Percentiles rank a stretch among this genome's conserved stretches.
Evolutionary conservation across 2,329 filamentous ascomycete genomes (phyloP).

Genomic region (Pseudocercospora macadamiae): DNA sequence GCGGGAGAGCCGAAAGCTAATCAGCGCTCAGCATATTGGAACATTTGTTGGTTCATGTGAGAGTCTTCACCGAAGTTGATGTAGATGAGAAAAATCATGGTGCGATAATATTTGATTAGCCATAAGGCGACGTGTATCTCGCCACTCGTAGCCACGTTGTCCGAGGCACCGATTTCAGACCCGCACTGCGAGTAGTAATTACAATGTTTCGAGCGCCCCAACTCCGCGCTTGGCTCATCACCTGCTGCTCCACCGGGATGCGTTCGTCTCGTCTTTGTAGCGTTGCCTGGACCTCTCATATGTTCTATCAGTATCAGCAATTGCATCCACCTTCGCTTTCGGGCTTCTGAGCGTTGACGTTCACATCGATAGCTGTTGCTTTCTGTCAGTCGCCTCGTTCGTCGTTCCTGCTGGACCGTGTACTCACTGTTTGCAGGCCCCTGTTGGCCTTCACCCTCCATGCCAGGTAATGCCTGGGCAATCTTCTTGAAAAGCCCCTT

Average conservation of each 20-base stretch:
- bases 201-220: not conserved
- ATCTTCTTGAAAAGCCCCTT: constrained; percentile 97
- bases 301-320: constrained; percentile 33
- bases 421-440: constrained; percentile 78
- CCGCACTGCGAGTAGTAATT: constrained; percentile 8
- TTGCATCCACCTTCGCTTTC: constrained; percentile 43
- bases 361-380: constrained; percentile 41
- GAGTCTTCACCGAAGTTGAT: too few relatives aligned
- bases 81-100: too few relatives aligned
- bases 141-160: too few relatives aligned
- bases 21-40: not conserved
- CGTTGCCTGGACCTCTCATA: too few relatives aligned
- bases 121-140: too few relatives aligned
- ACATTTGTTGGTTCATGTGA: too few relatives aligned
- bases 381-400: constrained; percentile 24
- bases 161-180: too few relatives aligned
- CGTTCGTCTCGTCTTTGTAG: not conserved
- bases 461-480: constrained; percentile 94
- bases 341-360: constrained; percentile 39
- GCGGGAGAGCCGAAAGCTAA: not conserved
- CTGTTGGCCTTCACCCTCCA: constrained; percentile 87
- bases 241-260: too few relatives aligned
- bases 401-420: not conserved
- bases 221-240: constrained; percentile 2
- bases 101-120: too few relatives aligned